A percentile compares a stretch with the other conserved stretches of the same genome.
These are phyloP conservation scores for Arachis stenosperma DNA, from an alignment of 306 rosid species.

Conservation along the genomic window DNA sequence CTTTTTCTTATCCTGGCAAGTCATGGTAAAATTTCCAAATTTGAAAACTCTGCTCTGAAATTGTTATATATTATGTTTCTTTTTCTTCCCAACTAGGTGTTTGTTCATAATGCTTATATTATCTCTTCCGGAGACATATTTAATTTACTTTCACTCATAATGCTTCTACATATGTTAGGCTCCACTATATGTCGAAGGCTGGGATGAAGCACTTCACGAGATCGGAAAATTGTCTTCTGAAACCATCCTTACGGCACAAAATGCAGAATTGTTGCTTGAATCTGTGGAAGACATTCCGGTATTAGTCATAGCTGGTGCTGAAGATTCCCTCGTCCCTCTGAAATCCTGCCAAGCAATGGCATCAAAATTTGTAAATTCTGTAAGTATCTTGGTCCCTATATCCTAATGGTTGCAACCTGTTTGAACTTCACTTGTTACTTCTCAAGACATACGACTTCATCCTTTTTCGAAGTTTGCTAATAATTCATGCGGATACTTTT, in stretches of 20 bases:
- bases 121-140: constrained; percentile 5
- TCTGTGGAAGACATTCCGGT: constrained; percentile 72
- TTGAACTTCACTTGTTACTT: constrained; percentile 6
- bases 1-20: constrained; percentile 5
- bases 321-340: constrained; percentile 82
- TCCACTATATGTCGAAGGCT: constrained; percentile 87
- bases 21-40: constrained; percentile 18
- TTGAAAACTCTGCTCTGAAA: neutral
- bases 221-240: constrained; percentile 86
- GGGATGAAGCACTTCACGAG: constrained; percentile 98
- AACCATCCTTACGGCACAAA: constrained; percentile 60
- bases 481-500: neutral
- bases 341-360: constrained; percentile 87
- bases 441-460: neutral
- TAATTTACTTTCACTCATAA: constrained; percentile 28
- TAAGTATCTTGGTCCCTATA: constrained; percentile 47
- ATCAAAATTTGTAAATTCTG: constrained; percentile 84
- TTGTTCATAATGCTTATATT: constrained; percentile 17
- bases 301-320: constrained; percentile 85
- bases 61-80: neutral
- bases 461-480: neutral
- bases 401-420: neutral
- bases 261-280: constrained; percentile 66
- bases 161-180: constrained; percentile 56
- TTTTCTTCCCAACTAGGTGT: neutral